Conservation (phyloP, 352 stramenopile genomes). For the Pythium scleroteichum region DNA sequence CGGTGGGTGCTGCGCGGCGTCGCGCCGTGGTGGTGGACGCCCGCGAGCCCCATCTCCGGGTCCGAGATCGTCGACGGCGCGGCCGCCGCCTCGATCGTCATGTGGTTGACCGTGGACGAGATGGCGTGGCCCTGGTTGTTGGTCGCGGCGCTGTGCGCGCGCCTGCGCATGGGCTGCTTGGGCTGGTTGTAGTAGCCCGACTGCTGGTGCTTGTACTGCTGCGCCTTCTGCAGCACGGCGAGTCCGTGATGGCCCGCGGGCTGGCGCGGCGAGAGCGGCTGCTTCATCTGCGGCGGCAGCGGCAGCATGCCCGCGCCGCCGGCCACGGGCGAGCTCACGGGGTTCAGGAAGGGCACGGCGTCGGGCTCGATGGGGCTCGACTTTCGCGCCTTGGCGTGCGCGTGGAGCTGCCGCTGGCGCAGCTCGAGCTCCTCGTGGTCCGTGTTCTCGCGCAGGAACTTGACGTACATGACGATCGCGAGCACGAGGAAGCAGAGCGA, state of each 20-base stretch:
- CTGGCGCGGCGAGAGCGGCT: slow-evolving; percentile 37
- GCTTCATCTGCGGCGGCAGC: slow-evolving; percentile 50
- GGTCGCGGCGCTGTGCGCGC: slow-evolving; percentile 69
- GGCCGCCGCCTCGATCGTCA: slow-evolving; percentile 1
- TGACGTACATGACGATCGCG: slow-evolving; percentile 88
- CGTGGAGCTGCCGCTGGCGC: slow-evolving; percentile 34
- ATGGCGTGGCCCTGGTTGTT: slow-evolving; percentile 27
- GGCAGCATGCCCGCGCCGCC: slow-evolving; percentile 21
- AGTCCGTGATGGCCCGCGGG: slow-evolving; percentile 38
- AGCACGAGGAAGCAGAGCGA: slow-evolving; percentile 87
- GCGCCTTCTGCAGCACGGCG: slow-evolving; percentile 38
- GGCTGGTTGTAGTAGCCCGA: slow-evolving; percentile 56
- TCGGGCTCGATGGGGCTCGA: slow-evolving; percentile 67
- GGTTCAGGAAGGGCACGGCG: slow-evolving; percentile 68
- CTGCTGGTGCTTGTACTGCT: slow-evolving; percentile 53
- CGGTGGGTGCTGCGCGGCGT: slow-evolving; percentile 30
- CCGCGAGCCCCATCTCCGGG: slow-evolving; percentile 24
- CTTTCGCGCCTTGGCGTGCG: slow-evolving; percentile 39
- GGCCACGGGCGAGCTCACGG: slow-evolving; percentile 36
- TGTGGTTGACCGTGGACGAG: slow-evolving; percentile 21
- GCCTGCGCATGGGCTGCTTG: slow-evolving; percentile 78
- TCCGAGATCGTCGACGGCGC: slow-evolving; percentile 17
- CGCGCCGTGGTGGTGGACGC: slow-evolving; percentile 4
- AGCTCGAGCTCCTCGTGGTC: slow-evolving; percentile 56
- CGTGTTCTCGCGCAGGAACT: slow-evolving; percentile 81